Evolutionary conservation across 2,329 filamentous ascomycete species (phyloP).

Genomic region (Alternaria angustiovoidea): DNA sequence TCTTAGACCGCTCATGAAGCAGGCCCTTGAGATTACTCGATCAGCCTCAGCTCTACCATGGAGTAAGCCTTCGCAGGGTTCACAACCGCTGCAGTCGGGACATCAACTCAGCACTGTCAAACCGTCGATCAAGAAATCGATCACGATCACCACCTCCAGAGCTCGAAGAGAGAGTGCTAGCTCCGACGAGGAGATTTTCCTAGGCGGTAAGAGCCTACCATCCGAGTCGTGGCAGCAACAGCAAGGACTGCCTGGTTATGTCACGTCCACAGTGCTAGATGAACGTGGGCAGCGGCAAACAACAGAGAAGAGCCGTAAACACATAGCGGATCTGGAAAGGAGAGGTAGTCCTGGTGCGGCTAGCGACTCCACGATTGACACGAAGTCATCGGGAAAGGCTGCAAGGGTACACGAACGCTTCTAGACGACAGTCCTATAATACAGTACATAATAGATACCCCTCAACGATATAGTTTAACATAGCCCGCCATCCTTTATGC

Average conservation of each 20-base stretch:
- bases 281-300: constrained; percentile 12
- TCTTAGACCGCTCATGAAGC: constrained; percentile 35
- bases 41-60: constrained; percentile 27
- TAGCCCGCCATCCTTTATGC: not conserved
- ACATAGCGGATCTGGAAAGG: not conserved
- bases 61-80: constrained; percentile 21
- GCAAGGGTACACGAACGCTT: constrained; percentile 12
- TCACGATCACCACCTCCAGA: constrained; percentile 32
- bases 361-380: constrained; percentile 23
- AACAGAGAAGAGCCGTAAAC: constrained; percentile 4
- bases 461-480: not conserved
- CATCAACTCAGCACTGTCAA: constrained; percentile 27
- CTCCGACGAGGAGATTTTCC: constrained; percentile 32
- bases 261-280: constrained; percentile 30
- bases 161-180: constrained; percentile 29
- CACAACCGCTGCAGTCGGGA: constrained; percentile 14
- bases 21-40: constrained; percentile 20
- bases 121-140: constrained; percentile 25
- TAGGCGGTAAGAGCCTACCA: constrained; percentile 20
- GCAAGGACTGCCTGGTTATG: constrained; percentile 19
- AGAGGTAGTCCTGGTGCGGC: constrained; percentile 21
- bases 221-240: constrained; percentile 25
- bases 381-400: constrained; percentile 14
- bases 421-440: not conserved
- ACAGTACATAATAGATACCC: not conserved